Evolutionary conservation across 345 rosid genomes (phyloP).

Genomic region (Capsella bursapastoris): DNA sequence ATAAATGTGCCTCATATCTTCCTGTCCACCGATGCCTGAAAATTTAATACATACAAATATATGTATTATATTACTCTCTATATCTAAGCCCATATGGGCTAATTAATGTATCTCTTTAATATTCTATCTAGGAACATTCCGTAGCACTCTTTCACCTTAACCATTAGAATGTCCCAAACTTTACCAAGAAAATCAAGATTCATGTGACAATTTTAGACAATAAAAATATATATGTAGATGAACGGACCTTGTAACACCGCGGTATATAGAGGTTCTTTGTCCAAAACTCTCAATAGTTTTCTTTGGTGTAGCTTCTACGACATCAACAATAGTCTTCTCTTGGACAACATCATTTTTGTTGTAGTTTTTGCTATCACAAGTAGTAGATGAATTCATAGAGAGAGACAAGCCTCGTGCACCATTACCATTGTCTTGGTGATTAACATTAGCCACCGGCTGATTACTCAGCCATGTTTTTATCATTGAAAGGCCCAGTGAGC

Average conservation of each 20-base stretch:
- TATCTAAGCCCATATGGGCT: not conserved
- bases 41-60: slow-evolving; percentile 5
- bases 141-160: not conserved
- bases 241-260: slow-evolving; percentile 85
- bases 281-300: slow-evolving; percentile 84
- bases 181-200: not conserved
- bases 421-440: slow-evolving; percentile 36
- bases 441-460: slow-evolving; percentile 55
- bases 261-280: slow-evolving; percentile 91
- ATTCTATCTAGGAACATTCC: slow-evolving; percentile 29
- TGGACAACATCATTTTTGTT: slow-evolving; percentile 39
- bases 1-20: slow-evolving; percentile 81
- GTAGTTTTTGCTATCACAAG: slow-evolving; percentile 35
- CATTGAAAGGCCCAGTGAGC: slow-evolving; percentile 74
- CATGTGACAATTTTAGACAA: not conserved
- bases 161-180: slow-evolving; percentile 22
- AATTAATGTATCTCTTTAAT: not conserved
- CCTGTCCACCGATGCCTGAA: slow-evolving; percentile 89
- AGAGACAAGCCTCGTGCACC: slow-evolving; percentile 65
- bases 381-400: slow-evolving; percentile 58
- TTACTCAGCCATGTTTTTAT: slow-evolving; percentile 81
- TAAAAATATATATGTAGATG: not conserved
- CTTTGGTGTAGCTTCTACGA: slow-evolving; percentile 56
- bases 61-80: slow-evolving; percentile 14
- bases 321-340: slow-evolving; percentile 38